Evolutionary conservation across 192 early-diverging fungal species (phyloP), one percentile per base, ranked within the genome.

Genomic region (Spinellus fusiger): DNA sequence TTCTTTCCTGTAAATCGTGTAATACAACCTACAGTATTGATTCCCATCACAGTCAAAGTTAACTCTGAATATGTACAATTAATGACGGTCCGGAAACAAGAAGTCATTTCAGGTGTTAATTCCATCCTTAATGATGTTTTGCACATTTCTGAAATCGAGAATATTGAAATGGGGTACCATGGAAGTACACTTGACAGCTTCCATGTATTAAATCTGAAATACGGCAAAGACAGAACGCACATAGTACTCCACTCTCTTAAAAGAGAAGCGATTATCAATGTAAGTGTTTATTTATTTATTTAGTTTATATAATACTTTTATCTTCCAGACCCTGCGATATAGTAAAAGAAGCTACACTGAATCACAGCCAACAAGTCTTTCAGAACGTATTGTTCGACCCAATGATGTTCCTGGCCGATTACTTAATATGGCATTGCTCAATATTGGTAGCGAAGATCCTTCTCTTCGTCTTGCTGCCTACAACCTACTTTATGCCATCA

Each of bases 401-500:
- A 75, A 77, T 9, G 92, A 94, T 78, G 92, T 95, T 9, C 90
- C 93, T 0, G 94, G 93, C 7, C 89, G 88, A 26, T 72, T 97
- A 33, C 78, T 97, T 54, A 96, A 94, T 55, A 92, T 96, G 76
- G 87, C 94, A n/a, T 62, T 98, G 56, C 71, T 93, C 38, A 94
- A 95, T 68, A 71, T 92, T 31, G 91, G 88, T 0, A 87, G 86
- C 22, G 82, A 84, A 33, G 89, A 94, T 62, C 75, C 89, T 4
- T 76, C 76, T 31, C 70, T 98, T 35, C 74, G 94, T 5, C 70
- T 90, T 27, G 82, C 91, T 29, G 85, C 89, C 1, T 98, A 96
- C 74, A 90, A 93, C 65, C 78, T 98, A 61, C 79, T 96, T 16
- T 86, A 85, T 61, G 80, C 93, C 4, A 67, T 95, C 0, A 84